Evolutionary conservation across 2,329 filamentous ascomycete genomes (phyloP).

Genomic region (Phoma sp.): DNA sequence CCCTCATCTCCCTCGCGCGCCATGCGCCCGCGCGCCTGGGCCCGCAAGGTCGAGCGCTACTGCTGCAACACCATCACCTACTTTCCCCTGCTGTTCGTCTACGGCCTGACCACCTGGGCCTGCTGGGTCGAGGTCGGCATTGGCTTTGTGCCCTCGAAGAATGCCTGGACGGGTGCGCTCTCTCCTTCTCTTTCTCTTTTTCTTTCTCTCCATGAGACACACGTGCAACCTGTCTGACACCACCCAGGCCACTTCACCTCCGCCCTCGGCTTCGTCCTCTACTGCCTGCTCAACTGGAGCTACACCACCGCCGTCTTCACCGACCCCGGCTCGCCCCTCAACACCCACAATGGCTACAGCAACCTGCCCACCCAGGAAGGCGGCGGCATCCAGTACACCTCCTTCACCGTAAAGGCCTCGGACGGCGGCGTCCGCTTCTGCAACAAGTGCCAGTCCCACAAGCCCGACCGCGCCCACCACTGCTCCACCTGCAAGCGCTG

Average conservation of each 20-base stretch:
- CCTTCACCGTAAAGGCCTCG: conserved; percentile 85
- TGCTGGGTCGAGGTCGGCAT: conserved; percentile 84
- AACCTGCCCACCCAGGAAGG: conserved; percentile 77
- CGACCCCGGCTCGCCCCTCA: conserved; percentile 74
- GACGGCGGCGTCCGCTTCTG: conserved; percentile 88
- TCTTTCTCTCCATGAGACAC: conserved; percentile 5
- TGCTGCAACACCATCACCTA: conserved; percentile 82
- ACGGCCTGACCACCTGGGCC: conserved; percentile 89
- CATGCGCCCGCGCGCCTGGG: conserved; percentile 59
- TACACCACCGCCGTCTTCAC: conserved; percentile 96
- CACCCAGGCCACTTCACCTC: conserved; percentile 57
- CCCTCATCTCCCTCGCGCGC: conserved; percentile 47
- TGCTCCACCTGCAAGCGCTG: conserved; percentile 94
- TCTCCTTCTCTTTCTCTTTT: neutral
- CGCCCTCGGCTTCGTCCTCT: conserved; percentile 72
- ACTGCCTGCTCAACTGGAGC: conserved; percentile 80
- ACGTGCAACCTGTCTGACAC: conserved; percentile 6
- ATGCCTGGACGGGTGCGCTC: conserved; percentile 45
- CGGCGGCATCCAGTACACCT: conserved; percentile 63
- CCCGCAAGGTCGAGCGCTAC: conserved; percentile 76
- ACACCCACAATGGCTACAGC: conserved; percentile 68
- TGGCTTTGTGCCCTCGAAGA: conserved; percentile 54
- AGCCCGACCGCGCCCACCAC: conserved; percentile 95
- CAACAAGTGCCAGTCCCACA: conserved; percentile 95
- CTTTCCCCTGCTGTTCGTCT: conserved; percentile 89